Evolutionary conservation across 179 eudicot species (phyloP).

Genomic region (Gypsophila paniculata): DNA sequence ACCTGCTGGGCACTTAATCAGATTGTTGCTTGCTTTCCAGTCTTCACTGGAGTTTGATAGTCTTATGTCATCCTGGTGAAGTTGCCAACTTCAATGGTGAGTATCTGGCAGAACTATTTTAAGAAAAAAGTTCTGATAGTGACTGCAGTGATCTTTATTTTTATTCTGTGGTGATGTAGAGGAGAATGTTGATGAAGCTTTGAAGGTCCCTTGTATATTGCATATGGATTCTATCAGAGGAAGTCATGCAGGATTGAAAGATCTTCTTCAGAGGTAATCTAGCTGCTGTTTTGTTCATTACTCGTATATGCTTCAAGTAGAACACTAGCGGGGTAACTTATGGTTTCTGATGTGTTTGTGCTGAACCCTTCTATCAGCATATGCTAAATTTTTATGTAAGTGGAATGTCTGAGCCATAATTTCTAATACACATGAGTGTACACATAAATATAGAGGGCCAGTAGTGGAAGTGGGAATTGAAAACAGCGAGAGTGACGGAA

Average conservation of each 20-base stretch:
- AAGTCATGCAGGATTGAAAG: conserved; percentile 63
- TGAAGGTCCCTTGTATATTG: conserved; percentile 74
- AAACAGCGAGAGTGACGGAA: background rate
- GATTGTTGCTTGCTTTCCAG: conserved; percentile 37
- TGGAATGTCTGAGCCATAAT: background rate
- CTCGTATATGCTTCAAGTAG: background rate
- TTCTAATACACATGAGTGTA: background rate
- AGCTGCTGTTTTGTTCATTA: conserved; percentile 8
- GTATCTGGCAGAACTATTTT: conserved; percentile 21
- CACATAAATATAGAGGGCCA: background rate
- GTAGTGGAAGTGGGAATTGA: background rate
- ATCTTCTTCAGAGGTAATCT: conserved; percentile 61
- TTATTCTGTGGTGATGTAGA: conserved; percentile 35
- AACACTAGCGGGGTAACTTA: background rate
- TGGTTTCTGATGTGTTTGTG: conserved; percentile 4
- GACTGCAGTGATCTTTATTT: background rate
- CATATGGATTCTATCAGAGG: conserved; percentile 96
- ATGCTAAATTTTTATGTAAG: too few relatives aligned
- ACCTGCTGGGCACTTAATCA: conserved; percentile 7
- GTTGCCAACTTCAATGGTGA: conserved; percentile 55
- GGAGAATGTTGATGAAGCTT: conserved; percentile 35
- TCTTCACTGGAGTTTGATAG: conserved; percentile 93
- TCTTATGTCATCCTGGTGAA: conserved; percentile 90
- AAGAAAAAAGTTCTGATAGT: background rate
- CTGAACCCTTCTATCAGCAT: background rate